A percentile compares a stretch with the other conserved stretches of the same genome.
These are phyloP conservation scores for Athelia sp. DNA, from an alignment of 1,284 basidiomycete species.

Conservation along the genomic window DNA sequence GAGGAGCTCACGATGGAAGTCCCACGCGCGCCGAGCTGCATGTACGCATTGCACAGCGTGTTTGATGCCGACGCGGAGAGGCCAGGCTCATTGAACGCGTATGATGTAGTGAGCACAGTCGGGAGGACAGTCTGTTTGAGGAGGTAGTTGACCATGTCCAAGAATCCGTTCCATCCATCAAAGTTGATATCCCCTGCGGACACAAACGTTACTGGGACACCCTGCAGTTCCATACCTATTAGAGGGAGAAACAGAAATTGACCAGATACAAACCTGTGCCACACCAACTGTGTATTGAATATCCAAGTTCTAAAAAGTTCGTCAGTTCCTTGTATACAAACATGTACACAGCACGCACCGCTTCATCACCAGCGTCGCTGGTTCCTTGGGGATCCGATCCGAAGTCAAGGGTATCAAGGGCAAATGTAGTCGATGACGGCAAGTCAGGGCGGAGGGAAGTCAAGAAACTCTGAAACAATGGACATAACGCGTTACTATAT, in stretches of 20 bases:
- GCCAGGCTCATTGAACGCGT: conserved; percentile 25
- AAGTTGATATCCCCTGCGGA: conserved; percentile 14
- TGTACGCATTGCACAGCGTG: conserved; percentile 32
- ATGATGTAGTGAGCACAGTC: conserved; percentile 29
- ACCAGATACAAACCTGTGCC: conserved; percentile 13
- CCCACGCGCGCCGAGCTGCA: conserved; percentile 41
- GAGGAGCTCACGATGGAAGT: conserved; percentile 42
- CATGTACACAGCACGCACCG: too few species aligned
- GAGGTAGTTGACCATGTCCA: conserved; percentile 30
- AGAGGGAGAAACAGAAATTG: too few species aligned
- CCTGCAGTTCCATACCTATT: conserved; percentile 11
- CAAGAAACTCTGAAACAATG: too few species aligned
- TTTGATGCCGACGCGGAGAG: conserved; percentile 23
- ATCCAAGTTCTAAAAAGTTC: too few species aligned
- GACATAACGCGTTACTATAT: background rate
- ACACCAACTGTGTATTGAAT: conserved; percentile 22
- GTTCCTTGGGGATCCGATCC: conserved; percentile 36
- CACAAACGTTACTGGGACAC: conserved; percentile 20
- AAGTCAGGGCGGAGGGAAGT: conserved; percentile 16
- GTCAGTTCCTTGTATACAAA: too few species aligned
- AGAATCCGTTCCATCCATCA: conserved; percentile 22
- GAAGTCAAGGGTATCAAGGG: conserved; percentile 32
- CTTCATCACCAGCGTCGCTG: conserved; percentile 32
- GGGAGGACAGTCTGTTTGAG: conserved; percentile 17
- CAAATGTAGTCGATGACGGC: conserved; percentile 12